A percentile compares a stretch with the other conserved stretches of the same genome.
Conservation (phyloP, 2,329 filamentous ascomycete genomes). For the Hypoxylon sp. region DNA sequence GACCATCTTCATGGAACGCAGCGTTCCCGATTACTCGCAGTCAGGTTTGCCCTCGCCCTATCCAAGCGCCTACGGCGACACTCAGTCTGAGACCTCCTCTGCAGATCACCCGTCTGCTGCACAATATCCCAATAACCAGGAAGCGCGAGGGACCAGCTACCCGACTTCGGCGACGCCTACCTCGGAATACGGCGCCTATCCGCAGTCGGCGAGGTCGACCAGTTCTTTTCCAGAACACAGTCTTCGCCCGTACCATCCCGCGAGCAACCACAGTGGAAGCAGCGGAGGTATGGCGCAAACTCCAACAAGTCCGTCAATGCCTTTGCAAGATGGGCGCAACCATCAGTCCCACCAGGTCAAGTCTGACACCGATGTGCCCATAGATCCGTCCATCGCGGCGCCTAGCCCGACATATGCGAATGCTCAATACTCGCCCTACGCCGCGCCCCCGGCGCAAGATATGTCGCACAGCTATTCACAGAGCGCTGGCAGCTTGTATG, state of each 20-base stretch:
- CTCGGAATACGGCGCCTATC: constrained; percentile 86
- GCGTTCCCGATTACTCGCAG: constrained; percentile 80
- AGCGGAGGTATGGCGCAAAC: constrained; percentile 93
- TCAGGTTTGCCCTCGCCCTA: constrained; percentile 84
- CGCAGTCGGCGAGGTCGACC: constrained; percentile 74
- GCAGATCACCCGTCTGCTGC: constrained; percentile 95
- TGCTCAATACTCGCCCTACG: constrained; percentile 86
- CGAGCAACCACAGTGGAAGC: constrained; percentile 76
- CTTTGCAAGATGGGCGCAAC: constrained; percentile 81
- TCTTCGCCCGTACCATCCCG: constrained; percentile 82
- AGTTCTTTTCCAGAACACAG: constrained; percentile 88
- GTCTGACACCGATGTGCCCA: constrained; percentile 96
- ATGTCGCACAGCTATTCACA: constrained; percentile 82
- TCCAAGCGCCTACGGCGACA: constrained; percentile 69
- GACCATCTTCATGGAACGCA: constrained; percentile 63
- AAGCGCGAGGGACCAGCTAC: constrained; percentile 76
- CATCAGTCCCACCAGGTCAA: constrained; percentile 80
- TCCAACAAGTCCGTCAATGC: constrained; percentile 95
- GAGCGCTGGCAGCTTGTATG: constrained; percentile 69
- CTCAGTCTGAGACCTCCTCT: constrained; percentile 83
- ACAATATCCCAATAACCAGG: constrained; percentile 84
- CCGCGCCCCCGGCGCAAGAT: constrained; percentile 78
- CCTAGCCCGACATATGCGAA: constrained; percentile 91
- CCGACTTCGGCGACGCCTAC: constrained; percentile 83
- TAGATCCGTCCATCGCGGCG: constrained; percentile 97